Conservation (phyloP, 306 rosid genomes). For the Crotalaria pallida region DNA sequence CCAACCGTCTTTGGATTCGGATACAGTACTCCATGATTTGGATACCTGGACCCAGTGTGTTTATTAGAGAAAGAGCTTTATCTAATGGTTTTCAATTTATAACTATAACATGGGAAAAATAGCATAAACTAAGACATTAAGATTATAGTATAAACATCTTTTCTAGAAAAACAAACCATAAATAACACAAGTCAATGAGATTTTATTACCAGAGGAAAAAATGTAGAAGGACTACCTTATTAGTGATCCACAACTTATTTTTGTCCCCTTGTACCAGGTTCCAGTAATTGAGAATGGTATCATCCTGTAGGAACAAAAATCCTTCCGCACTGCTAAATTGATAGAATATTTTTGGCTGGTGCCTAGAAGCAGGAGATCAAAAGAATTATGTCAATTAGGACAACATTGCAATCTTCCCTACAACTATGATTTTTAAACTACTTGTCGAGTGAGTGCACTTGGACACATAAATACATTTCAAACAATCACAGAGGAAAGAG, state of each 20-base stretch:
- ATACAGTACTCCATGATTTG: slow-evolving; percentile 67
- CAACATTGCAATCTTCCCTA: slow-evolving; percentile 3
- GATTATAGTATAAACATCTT: neutral
- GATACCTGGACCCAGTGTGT: slow-evolving; percentile 54
- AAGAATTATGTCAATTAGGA: slow-evolving; percentile 3
- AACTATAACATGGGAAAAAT: neutral
- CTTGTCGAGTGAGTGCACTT: neutral
- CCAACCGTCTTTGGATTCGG: slow-evolving; percentile 69
- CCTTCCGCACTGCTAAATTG: slow-evolving; percentile 83
- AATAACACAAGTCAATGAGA: neutral
- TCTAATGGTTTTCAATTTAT: neutral
- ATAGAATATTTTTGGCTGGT: slow-evolving; percentile 76
- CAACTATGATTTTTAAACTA: neutral
- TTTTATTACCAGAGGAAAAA: neutral
- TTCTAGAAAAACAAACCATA: neutral
- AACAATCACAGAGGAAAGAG: neutral
- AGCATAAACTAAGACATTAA: neutral
- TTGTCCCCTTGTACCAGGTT: slow-evolving; percentile 83
- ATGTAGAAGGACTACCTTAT: slow-evolving; percentile 50
- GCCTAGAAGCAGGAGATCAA: slow-evolving; percentile 42
- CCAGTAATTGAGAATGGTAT: slow-evolving; percentile 96
- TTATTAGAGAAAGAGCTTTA: neutral
- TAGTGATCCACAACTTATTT: slow-evolving; percentile 78
- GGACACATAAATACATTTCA: neutral
- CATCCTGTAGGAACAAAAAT: slow-evolving; percentile 80